phyloP scores from a whole-genome alignment of 192 early-diverging fungal species.

The Jimgerdemannia lactiflua region DNA sequence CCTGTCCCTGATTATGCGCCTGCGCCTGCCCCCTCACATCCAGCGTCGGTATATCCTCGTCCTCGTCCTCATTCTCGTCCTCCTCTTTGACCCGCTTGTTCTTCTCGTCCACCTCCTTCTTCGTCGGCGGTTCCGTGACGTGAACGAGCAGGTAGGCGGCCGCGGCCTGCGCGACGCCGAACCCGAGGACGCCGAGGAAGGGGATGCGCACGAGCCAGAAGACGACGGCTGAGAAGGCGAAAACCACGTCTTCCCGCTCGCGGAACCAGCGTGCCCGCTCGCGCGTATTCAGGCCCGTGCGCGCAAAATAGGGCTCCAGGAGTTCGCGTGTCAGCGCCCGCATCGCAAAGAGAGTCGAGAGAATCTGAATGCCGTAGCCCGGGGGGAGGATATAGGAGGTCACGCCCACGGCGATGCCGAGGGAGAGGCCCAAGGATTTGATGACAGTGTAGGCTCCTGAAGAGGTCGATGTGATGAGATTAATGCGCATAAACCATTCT shows the following conservation, averaged over 20 bases:
- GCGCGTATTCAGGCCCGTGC: conserved; percentile 40
- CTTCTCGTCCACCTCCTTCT: background rate
- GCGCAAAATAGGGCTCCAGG: conserved; percentile 60
- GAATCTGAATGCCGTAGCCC: conserved; percentile 27
- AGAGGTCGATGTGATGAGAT: background rate
- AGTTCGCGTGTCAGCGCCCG: conserved; percentile 55
- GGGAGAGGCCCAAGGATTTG: conserved; percentile 35
- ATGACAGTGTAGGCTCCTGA: conserved; percentile 42
- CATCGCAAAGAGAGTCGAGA: conserved; percentile 50
- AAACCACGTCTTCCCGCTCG: conserved; percentile 48
- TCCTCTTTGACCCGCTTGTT: background rate
- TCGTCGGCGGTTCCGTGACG: conserved; percentile 20
- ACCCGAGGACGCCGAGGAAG: conserved; percentile 49
- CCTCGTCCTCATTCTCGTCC: background rate
- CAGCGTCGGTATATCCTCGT: background rate
- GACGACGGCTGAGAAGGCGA: conserved; percentile 55
- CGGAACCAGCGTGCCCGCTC: conserved; percentile 54
- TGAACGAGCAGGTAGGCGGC: conserved; percentile 27
- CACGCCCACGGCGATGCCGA: conserved; percentile 32
- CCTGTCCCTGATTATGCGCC: background rate
- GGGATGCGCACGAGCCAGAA: conserved; percentile 51
- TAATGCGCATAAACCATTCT: background rate
- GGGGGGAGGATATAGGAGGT: conserved; percentile 41
- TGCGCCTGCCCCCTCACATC: background rate
- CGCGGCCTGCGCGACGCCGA: conserved; percentile 51